These are phyloP conservation scores for Elsinoe arachidis DNA, from an alignment of 2,329 filamentous ascomycete genomes.

Conservation along the genomic window DNA sequence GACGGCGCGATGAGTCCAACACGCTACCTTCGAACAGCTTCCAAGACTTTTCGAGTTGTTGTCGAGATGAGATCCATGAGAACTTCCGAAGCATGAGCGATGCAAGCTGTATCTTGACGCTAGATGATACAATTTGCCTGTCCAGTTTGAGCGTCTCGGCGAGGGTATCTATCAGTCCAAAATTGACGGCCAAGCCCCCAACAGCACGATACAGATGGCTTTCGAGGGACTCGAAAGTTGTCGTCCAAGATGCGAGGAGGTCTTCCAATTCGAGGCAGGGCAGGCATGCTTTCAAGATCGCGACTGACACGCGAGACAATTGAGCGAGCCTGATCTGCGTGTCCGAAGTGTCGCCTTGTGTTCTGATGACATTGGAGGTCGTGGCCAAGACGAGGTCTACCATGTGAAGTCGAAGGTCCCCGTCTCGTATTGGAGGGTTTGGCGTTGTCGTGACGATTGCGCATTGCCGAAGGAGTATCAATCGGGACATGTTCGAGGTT, in stretches of 20 bases:
- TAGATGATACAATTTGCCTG: neutral
- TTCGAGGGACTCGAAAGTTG: neutral
- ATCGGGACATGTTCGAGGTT: slow-evolving; percentile 14
- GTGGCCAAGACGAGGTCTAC: neutral
- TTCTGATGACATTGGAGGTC: neutral
- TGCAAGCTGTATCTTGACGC: slow-evolving; percentile 15
- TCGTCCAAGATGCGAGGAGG: neutral
- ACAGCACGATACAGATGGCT: neutral
- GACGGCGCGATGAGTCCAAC: slow-evolving; percentile 25
- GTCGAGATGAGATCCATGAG: slow-evolving; percentile 48
- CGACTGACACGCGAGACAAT: neutral
- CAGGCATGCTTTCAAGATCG: neutral
- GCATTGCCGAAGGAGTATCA: slow-evolving; percentile 17
- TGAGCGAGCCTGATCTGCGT: neutral
- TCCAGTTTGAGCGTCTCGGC: slow-evolving; percentile 6
- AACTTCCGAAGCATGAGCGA: slow-evolving; percentile 20
- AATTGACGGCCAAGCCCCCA: slow-evolving; percentile 13
- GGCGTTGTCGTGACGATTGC: neutral
- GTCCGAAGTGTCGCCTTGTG: neutral
- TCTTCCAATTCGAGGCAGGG: neutral
- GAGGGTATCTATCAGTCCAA: slow-evolving; percentile 15
- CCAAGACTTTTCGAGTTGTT: slow-evolving; percentile 56
- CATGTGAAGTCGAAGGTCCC: neutral
- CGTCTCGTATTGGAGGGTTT: no score
- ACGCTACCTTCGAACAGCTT: slow-evolving; percentile 58